A percentile compares a stretch with the other conserved stretches of the same genome.
These are phyloP conservation scores for Pseudogymnoascus sp. DNA, from an alignment of 2,329 filamentous ascomycete species.

Conservation along the genomic window DNA sequence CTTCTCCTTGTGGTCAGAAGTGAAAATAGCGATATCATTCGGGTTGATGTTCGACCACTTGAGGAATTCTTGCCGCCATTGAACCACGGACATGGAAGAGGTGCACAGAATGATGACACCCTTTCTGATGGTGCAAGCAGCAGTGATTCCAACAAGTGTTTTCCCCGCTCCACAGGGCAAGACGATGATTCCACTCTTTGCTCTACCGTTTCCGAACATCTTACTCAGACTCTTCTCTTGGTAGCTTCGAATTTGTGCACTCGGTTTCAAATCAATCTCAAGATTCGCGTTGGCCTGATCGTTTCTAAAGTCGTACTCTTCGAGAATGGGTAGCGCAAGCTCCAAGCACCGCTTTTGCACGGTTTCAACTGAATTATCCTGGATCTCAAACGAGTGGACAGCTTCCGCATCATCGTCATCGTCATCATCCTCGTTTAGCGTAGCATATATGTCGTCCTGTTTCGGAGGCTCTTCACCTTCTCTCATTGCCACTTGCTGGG, in stretches of 20 bases:
- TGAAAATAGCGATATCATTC: constrained; percentile 89
- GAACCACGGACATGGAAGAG: constrained; percentile 93
- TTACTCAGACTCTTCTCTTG: constrained; percentile 97
- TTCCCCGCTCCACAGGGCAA: constrained; percentile 94
- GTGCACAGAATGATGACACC: constrained; percentile 92
- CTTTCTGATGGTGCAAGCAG: constrained; percentile 96
- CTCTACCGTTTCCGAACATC: constrained; percentile 98
- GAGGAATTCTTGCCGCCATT: constrained; percentile 93
- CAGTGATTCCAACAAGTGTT: constrained; percentile 95
- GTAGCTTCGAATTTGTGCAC: constrained; percentile 84
- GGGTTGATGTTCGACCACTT: constrained; percentile 99
- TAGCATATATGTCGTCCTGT: constrained; percentile 62
- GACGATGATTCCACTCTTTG: constrained; percentile 95
- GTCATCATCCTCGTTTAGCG: constrained; percentile 71
- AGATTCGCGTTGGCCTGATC: constrained; percentile 83
- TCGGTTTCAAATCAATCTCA: constrained; percentile 86
- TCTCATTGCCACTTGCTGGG: constrained; percentile 35
- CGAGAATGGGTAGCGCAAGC: constrained; percentile 78
- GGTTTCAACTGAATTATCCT: constrained; percentile 69
- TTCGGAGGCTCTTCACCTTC: constrained; percentile 45
- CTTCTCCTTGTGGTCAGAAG: constrained; percentile 79
- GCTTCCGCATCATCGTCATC: constrained; percentile 76
- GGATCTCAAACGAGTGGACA: constrained; percentile 89
- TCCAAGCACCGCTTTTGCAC: constrained; percentile 87
- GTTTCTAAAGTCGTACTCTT: constrained; percentile 95